Base-by-base conservation (phyloP, 2,329 filamentous ascomycete genomes). In the Colletotrichum incanum region DNA sequence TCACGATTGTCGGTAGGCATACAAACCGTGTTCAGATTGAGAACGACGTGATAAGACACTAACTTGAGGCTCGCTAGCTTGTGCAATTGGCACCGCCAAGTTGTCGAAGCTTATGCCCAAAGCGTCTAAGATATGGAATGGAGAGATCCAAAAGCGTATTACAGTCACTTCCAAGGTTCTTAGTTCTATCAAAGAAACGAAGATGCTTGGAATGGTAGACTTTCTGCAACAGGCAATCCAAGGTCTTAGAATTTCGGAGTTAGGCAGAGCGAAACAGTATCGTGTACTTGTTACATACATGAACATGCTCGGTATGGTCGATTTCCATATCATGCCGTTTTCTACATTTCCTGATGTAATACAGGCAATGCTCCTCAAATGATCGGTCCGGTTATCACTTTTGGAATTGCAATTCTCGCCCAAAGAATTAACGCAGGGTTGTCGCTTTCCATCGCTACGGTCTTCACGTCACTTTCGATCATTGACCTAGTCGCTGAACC, bases 141-240 rank as follows among this genome's bases (percentile, higher is more conserved):
- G 76, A 2, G 77, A 79, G 1, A 79, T 81, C 1, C 75, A 81
- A 20, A 75, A 73, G 20, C 76, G 80, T 1, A 71, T 81, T 3
- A 66, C 73, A 0, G 76, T 76, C 0, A 81, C 80, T 0, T 77
- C 79, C 0, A 71, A 75, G 4, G 77, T 81, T 59, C 63, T 81
- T 2, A 73, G 76, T 0, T 74, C 73, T 1, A 80, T 81, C 62
- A 81, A 80, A 39, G 79, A 77, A 2, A 74, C 77, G 23, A 81
- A 80, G n/a, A 81, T 81, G 79, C 73, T 79, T 0, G 79, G 79
- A 0, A 59, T 79, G 0, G 72, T 75, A 0, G 68, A 73, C 0
- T 72, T 74, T 0, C 76, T 79, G 14, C 67, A 72, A 5, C n/a
- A 31, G 0, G 43, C 47, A 0, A 76, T 79, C 28, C 71, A 75